These are phyloP conservation scores for Cinchona pubescens DNA, from an alignment of 257 asterid species.

Conservation along the genomic window DNA sequence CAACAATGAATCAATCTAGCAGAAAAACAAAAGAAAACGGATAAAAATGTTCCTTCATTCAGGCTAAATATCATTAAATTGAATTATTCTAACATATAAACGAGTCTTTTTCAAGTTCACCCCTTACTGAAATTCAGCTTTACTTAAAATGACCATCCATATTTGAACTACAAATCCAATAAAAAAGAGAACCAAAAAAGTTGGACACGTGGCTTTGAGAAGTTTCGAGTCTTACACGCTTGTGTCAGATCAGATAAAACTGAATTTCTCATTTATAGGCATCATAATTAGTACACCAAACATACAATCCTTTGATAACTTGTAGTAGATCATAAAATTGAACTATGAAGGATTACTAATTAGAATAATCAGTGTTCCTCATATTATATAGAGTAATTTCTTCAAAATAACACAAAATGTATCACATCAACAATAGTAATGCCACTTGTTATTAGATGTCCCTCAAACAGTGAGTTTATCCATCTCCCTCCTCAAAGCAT, in stretches of 20 bases:
- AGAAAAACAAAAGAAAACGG: too few relatives aligned
- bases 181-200: too few relatives aligned
- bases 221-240: too few relatives aligned
- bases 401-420: not conserved
- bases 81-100: too few relatives aligned
- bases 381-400: not conserved
- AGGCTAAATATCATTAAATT: not conserved
- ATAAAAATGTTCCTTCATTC: not conserved
- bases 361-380: not conserved
- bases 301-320: not conserved
- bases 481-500: constrained; percentile 86
- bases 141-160: too few relatives aligned
- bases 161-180: too few relatives aligned
- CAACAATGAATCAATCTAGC: too few relatives aligned
- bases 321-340: not conserved
- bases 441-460: too few relatives aligned
- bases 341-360: not conserved
- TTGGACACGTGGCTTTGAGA: not conserved
- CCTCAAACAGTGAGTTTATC: constrained; percentile 57
- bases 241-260: not conserved
- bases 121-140: too few relatives aligned
- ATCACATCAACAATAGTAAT: too few relatives aligned
- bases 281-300: not conserved
- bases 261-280: not conserved
- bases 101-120: too few relatives aligned